These are phyloP conservation scores for Candida verbasci DNA, from an alignment of 805 yeast genomes.

Conservation along the genomic window DNA sequence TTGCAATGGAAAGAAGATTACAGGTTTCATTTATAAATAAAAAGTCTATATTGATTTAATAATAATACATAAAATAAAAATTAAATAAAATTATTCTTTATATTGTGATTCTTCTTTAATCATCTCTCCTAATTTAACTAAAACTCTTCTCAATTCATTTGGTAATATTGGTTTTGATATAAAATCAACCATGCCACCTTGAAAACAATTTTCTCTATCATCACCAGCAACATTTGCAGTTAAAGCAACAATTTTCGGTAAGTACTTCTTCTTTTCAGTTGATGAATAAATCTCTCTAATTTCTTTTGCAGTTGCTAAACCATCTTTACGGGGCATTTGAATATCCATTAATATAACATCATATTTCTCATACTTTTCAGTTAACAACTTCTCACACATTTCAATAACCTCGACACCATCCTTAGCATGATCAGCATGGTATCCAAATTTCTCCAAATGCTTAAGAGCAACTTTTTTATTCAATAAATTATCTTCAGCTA, in stretches of 20 bases:
- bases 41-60: not conserved
- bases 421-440: conserved; percentile 47
- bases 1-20: conserved; percentile 1
- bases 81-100: not conserved
- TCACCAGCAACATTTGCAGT: conserved; percentile 55
- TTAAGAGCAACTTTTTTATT: conserved; percentile 48
- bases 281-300: conserved; percentile 23
- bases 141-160: conserved; percentile 34
- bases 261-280: conserved; percentile 10
- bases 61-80: not conserved
- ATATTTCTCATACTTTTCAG: conserved; percentile 28
- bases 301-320: conserved; percentile 46
- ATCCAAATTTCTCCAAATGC: conserved; percentile 47
- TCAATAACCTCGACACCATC: conserved; percentile 46
- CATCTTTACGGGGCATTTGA: conserved; percentile 55
- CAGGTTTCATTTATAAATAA: not conserved
- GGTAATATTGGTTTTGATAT: conserved; percentile 53
- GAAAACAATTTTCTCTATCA: conserved; percentile 42
- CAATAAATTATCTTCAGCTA: conserved; percentile 54
- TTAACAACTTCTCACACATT: conserved; percentile 21
- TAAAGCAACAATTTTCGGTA: conserved; percentile 43
- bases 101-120: not conserved
- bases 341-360: conserved; percentile 55
- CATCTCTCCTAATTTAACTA: conserved; percentile 15
- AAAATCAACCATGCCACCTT: conserved; percentile 51